Base-by-base conservation (phyloP, 2,329 filamentous ascomycete species). In the Diaporthe capsici region DNA sequence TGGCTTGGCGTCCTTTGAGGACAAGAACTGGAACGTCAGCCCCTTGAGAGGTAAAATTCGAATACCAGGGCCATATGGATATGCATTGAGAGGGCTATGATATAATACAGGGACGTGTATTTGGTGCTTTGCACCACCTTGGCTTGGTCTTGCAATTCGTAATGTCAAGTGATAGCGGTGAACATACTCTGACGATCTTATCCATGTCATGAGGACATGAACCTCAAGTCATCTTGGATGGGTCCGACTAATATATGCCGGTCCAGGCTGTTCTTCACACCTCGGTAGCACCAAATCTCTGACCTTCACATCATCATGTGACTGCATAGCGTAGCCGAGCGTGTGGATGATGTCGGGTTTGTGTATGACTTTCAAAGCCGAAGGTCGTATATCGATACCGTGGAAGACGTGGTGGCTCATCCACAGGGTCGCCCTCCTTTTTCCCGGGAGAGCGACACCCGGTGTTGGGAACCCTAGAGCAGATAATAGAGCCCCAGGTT, bases 131-230 rank as follows among this genome's bases (percentile, higher is more conserved):
- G 8, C 15, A 55, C 65, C n/a, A 42, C n/a, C n/a, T 22, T 6
- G 37, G 34, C n/a, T 22, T 6, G 37, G 22, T 4, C n/a, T 68
- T 37, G 15, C 31, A 28, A 13, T n/a, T 34, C 15, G n/a, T 10
- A 42, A 34, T 20, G n/a, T 28, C 49, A 39, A 31, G 34, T 28
- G 3, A 6, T 22, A 25, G 49, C 49, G 65, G n/a, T 55, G 34
- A 42, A 70, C 49, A 22, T 70, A 25, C n/a, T 55, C 31, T 70
- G 65, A 49, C n/a, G 42, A 22, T n/a, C 15, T 34, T 31, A n/a
- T 47, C 61, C 25, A n/a, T 34, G 9, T 22, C 25, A 39, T 15
- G 17, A 42, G n/a, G 49, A 31, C n/a, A 31, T 42, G 49, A 17
- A 28, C 22, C 34, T 42, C n/a, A 25, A 28, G 13, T 28, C n/a